Evolutionary conservation across 2,329 filamentous ascomycete species (phyloP), one percentile per base, ranked within the genome.

Genomic region (Pseudocercospora crystallina): DNA sequence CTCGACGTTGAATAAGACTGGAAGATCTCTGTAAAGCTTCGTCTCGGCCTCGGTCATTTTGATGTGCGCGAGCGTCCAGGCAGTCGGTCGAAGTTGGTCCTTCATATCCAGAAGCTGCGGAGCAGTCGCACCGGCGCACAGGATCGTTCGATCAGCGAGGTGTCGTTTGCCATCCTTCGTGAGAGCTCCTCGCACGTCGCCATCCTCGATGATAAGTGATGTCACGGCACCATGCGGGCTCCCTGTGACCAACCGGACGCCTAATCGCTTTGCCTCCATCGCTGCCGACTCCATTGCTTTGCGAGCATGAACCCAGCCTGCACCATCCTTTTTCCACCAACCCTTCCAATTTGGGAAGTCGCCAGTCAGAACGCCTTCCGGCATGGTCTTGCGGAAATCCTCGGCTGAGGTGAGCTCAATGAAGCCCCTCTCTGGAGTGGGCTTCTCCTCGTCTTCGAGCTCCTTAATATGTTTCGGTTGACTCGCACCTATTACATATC

Each of bases 271-370:
- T 1, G 77, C 75, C 57, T 79, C 78, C 1, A 61, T 59, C 17
- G 71, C 72, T 2, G 76, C 72, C 30, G 75, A 72, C 35, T 71
- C 52, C 51, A 82, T 63, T 0, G 77, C 76, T 32, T 76, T 76
- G 10, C 72, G 67, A 3, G 80, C 78, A 56, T 77, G 76, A 2
- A 80, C 76, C 78, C 79, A 82, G 7, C 79, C 80, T 3, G 77
- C 76, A 7, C 73, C 69, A 20, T 62, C 56, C 13, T 64, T 56
- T 51, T 75, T 75, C 49, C 71, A 71, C 59, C 74, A 79, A 9
- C 78, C 78, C 57, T 73, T 73, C 78, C 79, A 80, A 5, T 70
- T 69, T 0, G 73, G 69, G 39, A 81, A 78, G 0, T 73, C 64
- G 2, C 78, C 77, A 1, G 76, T 78, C 20, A 80, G 60, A 0